Conservation (phyloP, 202 grass and related monocot genomes). For the Panicum virgatum region DNA sequence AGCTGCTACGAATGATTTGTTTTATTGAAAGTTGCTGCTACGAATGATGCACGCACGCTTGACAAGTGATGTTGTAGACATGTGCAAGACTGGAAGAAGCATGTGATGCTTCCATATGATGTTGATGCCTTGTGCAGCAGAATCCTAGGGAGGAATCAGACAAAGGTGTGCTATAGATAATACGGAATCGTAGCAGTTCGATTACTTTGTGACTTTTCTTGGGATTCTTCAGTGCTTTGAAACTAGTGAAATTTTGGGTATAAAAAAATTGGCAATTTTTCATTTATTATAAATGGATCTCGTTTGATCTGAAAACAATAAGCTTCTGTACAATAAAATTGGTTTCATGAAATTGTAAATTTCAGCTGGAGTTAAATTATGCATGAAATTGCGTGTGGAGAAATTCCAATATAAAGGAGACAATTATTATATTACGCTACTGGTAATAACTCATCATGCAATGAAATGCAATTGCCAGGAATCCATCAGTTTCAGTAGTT, state of each 20-base stretch:
- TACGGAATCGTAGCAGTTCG: not conserved
- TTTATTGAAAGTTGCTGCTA: too few species aligned
- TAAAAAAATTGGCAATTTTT: not conserved
- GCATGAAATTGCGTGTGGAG: not conserved
- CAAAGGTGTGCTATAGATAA: slow-evolving; percentile 25
- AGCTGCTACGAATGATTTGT: not conserved
- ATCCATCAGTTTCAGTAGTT: not conserved
- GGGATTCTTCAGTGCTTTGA: slow-evolving; percentile 3
- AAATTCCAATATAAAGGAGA: not conserved
- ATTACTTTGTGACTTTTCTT: slow-evolving; percentile 21
- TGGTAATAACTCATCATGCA: not conserved
- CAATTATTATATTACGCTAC: not conserved
- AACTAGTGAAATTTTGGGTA: not conserved
- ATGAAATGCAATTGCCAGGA: not conserved
- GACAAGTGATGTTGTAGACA: slow-evolving; percentile 20
- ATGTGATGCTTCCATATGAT: slow-evolving; percentile 29
- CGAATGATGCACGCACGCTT: slow-evolving; percentile 24
- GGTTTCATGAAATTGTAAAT: not conserved
- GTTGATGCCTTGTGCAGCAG: slow-evolving; percentile 35
- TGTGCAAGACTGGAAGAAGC: slow-evolving; percentile 13
- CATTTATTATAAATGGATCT: not conserved
- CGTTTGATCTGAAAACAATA: not conserved
- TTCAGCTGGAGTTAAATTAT: not conserved
- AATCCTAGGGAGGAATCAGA: slow-evolving; percentile 47
- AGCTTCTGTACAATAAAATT: too few species aligned